Evolutionary conservation across 1,284 basidiomycete species (phyloP).

Genomic region (Apiotrichum sp.): DNA sequence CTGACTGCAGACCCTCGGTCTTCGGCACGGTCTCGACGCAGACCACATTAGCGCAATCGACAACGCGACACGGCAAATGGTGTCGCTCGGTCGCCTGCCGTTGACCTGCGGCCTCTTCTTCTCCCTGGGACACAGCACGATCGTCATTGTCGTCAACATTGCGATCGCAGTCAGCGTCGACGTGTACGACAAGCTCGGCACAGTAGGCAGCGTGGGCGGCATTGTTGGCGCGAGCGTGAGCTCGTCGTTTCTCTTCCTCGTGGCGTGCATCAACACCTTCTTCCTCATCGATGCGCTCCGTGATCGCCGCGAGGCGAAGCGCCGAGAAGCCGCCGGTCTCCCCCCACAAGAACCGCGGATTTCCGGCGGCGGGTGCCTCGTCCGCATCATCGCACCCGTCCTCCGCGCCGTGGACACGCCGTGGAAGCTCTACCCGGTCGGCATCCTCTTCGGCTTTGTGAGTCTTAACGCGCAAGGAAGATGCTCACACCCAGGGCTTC

Average conservation of each 20-base stretch:
- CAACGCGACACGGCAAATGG: conserved; percentile 74
- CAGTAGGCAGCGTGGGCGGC: conserved; percentile 64
- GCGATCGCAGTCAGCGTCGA: conserved; percentile 72
- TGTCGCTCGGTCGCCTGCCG: conserved; percentile 65
- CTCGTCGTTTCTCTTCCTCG: conserved; percentile 72
- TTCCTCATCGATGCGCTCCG: conserved; percentile 51
- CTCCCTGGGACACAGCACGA: conserved; percentile 80
- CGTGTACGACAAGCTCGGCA: conserved; percentile 60
- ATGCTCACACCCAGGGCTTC: conserved; percentile 55
- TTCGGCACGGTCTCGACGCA: conserved; percentile 61
- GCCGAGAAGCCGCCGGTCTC: conserved; percentile 16
- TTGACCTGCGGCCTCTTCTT: conserved; percentile 82
- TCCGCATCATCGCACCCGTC: conserved; percentile 68
- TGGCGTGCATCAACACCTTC: conserved; percentile 69
- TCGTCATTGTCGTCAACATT: conserved; percentile 74
- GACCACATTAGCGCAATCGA: conserved; percentile 91
- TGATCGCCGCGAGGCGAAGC: conserved; percentile 22
- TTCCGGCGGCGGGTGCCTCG: conserved; percentile 60
- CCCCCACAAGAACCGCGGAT: conserved; percentile 17
- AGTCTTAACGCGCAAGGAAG: conserved; percentile 13
- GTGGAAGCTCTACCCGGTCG: conserved; percentile 93
- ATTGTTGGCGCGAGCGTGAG: conserved; percentile 76
- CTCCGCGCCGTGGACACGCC: conserved; percentile 72
- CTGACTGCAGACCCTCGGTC: conserved; percentile 1
- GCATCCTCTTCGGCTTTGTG: conserved; percentile 75